A percentile compares a stretch with the other conserved stretches of the same genome.
Evolutionary conservation across 169 alveolate genomes (phyloP).

Genomic region (Plasmodium inui): DNA sequence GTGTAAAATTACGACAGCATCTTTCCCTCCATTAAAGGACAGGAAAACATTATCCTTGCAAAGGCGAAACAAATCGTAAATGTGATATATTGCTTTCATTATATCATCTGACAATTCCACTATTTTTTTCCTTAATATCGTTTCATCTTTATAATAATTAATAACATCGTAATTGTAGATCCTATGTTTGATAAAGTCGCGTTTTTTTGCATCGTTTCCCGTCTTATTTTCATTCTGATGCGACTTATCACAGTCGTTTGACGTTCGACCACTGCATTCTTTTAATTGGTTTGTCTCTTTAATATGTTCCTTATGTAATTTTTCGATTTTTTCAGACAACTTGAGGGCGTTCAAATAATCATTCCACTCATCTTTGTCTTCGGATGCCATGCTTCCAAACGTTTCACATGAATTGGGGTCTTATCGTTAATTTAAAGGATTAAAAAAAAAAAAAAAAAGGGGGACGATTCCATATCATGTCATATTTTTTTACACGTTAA

Average conservation of each 20-base stretch:
- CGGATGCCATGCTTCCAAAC: constrained; percentile 15
- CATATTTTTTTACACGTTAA: not conserved
- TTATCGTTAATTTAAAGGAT: not conserved
- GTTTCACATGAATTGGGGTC: constrained; percentile 5
- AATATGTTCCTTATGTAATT: constrained; percentile 30
- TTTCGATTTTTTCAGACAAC: constrained; percentile 56
- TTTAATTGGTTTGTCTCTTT: constrained; percentile 24
- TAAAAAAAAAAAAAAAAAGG: not conserved
- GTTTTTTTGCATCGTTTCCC: constrained; percentile 2
- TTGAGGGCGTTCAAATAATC: constrained; percentile 52
- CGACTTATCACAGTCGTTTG: not conserved
- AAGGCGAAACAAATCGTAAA: constrained; percentile 66
- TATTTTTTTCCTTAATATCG: constrained; percentile 42
- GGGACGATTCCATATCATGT: not conserved
- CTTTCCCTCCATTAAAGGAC: constrained; percentile 88
- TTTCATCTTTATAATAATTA: constrained; percentile 72
- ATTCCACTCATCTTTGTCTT: constrained; percentile 60
- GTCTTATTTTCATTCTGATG: not conserved
- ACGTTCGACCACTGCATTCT: not conserved
- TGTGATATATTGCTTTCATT: constrained; percentile 35
- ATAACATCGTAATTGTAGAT: constrained; percentile 67
- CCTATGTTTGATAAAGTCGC: constrained; percentile 35
- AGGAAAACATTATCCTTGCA: constrained; percentile 81
- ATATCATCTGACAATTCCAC: constrained; percentile 70
- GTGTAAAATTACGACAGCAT: constrained; percentile 83